phyloP scores from a whole-genome alignment of 192 early-diverging fungal genomes.

The Entrophospora sp. region DNA sequence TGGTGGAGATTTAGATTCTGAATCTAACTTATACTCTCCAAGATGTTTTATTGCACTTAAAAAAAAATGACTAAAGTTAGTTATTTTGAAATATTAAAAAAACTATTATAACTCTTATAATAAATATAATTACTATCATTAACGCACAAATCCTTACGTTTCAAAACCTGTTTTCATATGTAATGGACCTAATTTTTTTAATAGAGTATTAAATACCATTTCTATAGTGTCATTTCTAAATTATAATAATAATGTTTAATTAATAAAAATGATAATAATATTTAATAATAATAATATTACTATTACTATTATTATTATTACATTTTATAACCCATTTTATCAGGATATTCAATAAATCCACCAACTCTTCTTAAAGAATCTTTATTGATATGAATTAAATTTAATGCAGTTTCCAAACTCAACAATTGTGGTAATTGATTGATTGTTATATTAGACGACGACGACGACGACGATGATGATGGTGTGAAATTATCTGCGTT shows the following conservation, averaged over 20 bases:
- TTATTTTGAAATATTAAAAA: neutral
- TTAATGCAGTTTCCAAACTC: constrained; percentile 73
- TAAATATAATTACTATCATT: too few species aligned
- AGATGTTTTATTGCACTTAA: constrained; percentile 40
- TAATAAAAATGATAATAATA: too few species aligned
- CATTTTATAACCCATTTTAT: constrained; percentile 48
- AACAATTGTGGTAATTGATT: constrained; percentile 55
- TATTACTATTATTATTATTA: too few species aligned
- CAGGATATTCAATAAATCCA: constrained; percentile 54
- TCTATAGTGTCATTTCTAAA: constrained; percentile 67
- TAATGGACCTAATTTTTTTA: constrained; percentile 60
- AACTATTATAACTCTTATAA: too few species aligned
- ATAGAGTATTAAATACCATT: constrained; percentile 62
- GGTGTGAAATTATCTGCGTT: too few species aligned
- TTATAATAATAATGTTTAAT: too few species aligned
- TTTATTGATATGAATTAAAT: constrained; percentile 85
- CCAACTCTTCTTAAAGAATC: constrained; percentile 57
- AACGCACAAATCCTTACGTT: constrained; percentile 27
- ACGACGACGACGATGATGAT: constrained; percentile 1
- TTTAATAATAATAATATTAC: too few species aligned
- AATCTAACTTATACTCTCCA: constrained; percentile 36
- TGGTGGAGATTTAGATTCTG: constrained; percentile 29
- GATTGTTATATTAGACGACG: constrained; percentile 15
- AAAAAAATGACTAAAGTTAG: neutral
- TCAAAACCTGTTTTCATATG: constrained; percentile 70